Evolutionary conservation across 495 filamentous ascomycete genomes (phyloP).

Genomic region (Aspergillus affinis): DNA sequence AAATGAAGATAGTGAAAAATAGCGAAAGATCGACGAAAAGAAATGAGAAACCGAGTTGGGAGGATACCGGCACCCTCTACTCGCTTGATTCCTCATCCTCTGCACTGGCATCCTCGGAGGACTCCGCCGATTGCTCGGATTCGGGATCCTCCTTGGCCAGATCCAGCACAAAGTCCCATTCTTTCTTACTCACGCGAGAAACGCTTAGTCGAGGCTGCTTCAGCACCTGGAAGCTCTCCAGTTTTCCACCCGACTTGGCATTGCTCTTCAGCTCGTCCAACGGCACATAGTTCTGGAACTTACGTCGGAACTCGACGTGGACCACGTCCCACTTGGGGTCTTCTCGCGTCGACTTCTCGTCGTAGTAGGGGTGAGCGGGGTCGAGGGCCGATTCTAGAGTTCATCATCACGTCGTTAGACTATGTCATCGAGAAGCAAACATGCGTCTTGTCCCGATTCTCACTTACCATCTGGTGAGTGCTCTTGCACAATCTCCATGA

Average conservation of each 20-base stretch:
- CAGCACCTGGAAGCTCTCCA: constrained; percentile 83
- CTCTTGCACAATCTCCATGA: constrained; percentile 88
- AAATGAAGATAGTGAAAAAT: neutral
- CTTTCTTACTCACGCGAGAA: constrained; percentile 63
- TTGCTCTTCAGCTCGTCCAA: constrained; percentile 72
- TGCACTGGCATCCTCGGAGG: constrained; percentile 13
- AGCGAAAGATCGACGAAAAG: neutral
- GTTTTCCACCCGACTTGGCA: constrained; percentile 53
- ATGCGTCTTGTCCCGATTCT: constrained; percentile 19
- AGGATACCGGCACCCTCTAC: constrained; percentile 6
- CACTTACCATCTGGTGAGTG: constrained; percentile 70
- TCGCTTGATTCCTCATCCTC: constrained; percentile 17
- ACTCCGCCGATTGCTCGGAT: constrained; percentile 6
- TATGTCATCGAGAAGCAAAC: neutral
- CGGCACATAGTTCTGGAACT: constrained; percentile 70
- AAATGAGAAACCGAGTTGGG: neutral
- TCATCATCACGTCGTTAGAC: constrained; percentile 14
- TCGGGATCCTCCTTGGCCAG: constrained; percentile 27
- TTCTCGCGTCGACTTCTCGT: constrained; percentile 68
- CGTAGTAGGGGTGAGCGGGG: constrained; percentile 75
- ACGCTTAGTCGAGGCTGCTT: constrained; percentile 82
- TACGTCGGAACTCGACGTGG: constrained; percentile 79
- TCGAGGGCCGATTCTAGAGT: constrained; percentile 75
- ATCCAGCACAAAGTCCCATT: constrained; percentile 79
- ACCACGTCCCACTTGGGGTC: constrained; percentile 88